Evolutionary conservation across 164 flowering plant species (phyloP).

Genomic region (Paratinospora sagittata): DNA sequence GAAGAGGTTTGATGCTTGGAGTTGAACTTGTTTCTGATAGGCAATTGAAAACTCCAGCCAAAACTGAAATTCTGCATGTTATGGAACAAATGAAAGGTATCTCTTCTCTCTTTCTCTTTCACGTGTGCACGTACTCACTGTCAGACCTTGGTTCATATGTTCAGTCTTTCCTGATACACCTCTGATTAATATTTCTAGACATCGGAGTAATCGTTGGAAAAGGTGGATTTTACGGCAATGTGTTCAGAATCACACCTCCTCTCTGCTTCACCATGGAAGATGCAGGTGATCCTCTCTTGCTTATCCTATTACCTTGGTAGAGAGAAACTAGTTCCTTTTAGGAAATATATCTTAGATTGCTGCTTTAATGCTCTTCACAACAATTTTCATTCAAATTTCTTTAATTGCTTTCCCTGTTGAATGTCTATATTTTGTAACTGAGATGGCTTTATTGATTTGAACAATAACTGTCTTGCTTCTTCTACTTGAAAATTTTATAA

Average conservation of each 20-base stretch:
- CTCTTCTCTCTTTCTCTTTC: conserved; percentile 12
- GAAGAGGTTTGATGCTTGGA: conserved; percentile 86
- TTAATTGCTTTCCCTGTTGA: too few relatives aligned
- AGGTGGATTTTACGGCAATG: conserved; percentile 88
- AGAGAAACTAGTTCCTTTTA: too few relatives aligned
- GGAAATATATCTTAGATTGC: too few relatives aligned
- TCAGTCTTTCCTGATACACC: neutral
- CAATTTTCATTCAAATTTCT: too few relatives aligned
- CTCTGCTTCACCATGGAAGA: conserved; percentile 91
- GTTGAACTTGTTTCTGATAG: conserved; percentile 90
- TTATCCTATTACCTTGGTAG: neutral
- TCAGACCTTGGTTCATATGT: too few relatives aligned
- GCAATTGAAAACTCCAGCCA: conserved; percentile 74
- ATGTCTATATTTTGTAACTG: too few relatives aligned
- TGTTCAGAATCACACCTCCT: conserved; percentile 92
- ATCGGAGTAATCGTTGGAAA: conserved; percentile 84
- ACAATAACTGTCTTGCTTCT: too few relatives aligned
- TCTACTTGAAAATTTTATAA: too few relatives aligned
- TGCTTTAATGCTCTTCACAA: too few relatives aligned
- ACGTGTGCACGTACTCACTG: neutral
- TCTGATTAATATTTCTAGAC: conserved; percentile 31
- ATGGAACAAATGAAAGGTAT: conserved; percentile 95
- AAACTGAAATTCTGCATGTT: conserved; percentile 60
- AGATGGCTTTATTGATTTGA: too few relatives aligned
- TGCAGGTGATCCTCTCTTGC: conserved; percentile 45